These are phyloP conservation scores for Phytophthora podocarpi DNA, from an alignment of 352 stramenopile species.

Conservation along the genomic window DNA sequence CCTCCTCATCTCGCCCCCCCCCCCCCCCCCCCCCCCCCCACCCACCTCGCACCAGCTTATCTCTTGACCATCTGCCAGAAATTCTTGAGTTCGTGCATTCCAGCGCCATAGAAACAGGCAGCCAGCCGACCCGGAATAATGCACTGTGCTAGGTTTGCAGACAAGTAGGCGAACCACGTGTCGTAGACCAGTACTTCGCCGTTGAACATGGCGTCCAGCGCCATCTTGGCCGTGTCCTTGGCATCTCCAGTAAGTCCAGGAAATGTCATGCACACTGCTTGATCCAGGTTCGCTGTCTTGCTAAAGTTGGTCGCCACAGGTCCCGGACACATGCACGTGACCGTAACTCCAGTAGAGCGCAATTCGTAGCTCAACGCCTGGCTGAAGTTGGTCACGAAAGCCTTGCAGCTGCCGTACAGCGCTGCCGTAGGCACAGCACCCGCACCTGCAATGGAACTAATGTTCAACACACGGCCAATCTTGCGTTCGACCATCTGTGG, in stretches of 20 bases:
- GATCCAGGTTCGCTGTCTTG: slow-evolving; percentile 41
- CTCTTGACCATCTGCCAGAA: slow-evolving; percentile 44
- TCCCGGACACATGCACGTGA: slow-evolving; percentile 81
- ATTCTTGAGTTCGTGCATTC: slow-evolving; percentile 45
- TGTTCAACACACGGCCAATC: slow-evolving; percentile 80
- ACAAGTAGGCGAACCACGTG: slow-evolving; percentile 50
- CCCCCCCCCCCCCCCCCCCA: not conserved
- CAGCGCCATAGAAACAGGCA: slow-evolving; percentile 28
- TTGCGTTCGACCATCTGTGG: slow-evolving; percentile 76
- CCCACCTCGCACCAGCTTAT: slow-evolving; percentile 14
- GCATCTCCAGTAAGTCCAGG: slow-evolving; percentile 43
- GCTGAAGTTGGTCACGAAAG: slow-evolving; percentile 75
- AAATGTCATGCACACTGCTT: slow-evolving; percentile 45
- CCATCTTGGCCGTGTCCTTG: slow-evolving; percentile 57
- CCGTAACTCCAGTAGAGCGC: slow-evolving; percentile 69
- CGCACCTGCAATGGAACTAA: slow-evolving; percentile 64
- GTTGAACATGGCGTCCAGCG: slow-evolving; percentile 69
- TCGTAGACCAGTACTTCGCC: slow-evolving; percentile 57
- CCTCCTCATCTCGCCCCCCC: not conserved
- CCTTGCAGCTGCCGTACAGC: slow-evolving; percentile 83
- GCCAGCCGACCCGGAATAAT: slow-evolving; percentile 37
- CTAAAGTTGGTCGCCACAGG: slow-evolving; percentile 78
- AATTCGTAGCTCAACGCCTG: slow-evolving; percentile 86
- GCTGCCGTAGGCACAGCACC: slow-evolving; percentile 63
- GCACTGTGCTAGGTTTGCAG: slow-evolving; percentile 28